Evolutionary conservation across 225 moss, liverwort and hornwort genomes (phyloP), one percentile per base, ranked within the genome.

Genomic region (Antitrichia curtipendula): DNA sequence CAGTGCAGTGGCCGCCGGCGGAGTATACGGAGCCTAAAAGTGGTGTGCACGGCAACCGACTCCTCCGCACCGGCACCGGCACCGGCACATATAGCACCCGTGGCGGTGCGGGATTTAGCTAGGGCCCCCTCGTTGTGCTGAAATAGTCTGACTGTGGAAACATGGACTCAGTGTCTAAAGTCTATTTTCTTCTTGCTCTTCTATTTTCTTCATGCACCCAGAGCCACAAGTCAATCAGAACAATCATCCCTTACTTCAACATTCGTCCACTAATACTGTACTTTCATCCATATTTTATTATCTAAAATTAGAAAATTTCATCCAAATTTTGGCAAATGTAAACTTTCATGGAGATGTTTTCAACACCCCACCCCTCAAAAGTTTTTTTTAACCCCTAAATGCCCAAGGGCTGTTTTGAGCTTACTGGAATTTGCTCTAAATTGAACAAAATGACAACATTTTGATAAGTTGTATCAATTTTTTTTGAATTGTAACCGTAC

Each of bases 381-480:
- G 1, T 0, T 7, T 2, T 21, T 12, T 6, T 6, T 10, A 21
- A 3, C 40, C n/a, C n/a, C n/a, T n/a, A n/a, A n/a, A n/a, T n/a
- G n/a, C n/a, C n/a, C n/a, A n/a, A n/a, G n/a, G n/a, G n/a, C n/a
- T n/a, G n/a, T n/a, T n/a, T n/a, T n/a, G n/a, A n/a, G n/a, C n/a
- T n/a, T n/a, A n/a, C n/a, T n/a, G n/a, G n/a, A n/a, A n/a, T n/a
- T n/a, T n/a, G n/a, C n/a, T n/a, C n/a, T n/a, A n/a, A n/a, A n/a
- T n/a, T n/a, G n/a, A n/a, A n/a, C n/a, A n/a, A n/a, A n/a, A n/a
- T n/a, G n/a, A n/a, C n/a, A n/a, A n/a, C n/a, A n/a, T n/a, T n/a
- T n/a, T n/a, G n/a, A n/a, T n/a, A n/a, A n/a, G n/a, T n/a, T n/a
- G n/a, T n/a, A n/a, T n/a, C n/a, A n/a, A n/a, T n/a, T n/a, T n/a